These are phyloP conservation scores for Prototheca stagnorum DNA, from an alignment of 163 green algal species.

Conservation along the genomic window DNA sequence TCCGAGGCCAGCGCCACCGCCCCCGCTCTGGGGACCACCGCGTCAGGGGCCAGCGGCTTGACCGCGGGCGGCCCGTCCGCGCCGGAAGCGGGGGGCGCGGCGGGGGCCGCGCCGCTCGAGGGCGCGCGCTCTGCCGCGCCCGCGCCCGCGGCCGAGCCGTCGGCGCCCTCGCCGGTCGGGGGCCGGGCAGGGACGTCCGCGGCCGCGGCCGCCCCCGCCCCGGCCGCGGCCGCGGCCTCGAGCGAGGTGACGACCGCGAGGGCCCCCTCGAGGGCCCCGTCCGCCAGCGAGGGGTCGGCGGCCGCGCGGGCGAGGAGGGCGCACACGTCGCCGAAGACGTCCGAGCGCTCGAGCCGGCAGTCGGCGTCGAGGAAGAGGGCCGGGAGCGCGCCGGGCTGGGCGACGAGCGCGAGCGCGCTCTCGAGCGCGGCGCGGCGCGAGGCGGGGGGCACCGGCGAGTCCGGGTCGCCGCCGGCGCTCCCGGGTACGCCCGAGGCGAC, in stretches of 20 bases:
- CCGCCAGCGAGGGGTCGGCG: background rate
- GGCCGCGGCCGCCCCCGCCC: slow-evolving; percentile 10
- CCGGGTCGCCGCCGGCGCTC: slow-evolving; percentile 39
- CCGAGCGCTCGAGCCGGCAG: slow-evolving; percentile 67
- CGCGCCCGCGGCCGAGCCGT: background rate
- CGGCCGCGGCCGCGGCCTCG: slow-evolving; percentile 2
- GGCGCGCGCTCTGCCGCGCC: background rate
- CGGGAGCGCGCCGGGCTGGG: slow-evolving; percentile 59
- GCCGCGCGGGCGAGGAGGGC: slow-evolving; percentile 63
- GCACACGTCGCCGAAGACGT: slow-evolving; percentile 72
- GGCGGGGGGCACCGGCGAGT: too few species aligned
- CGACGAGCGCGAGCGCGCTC: slow-evolving; percentile 77
- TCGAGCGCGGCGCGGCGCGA: slow-evolving; percentile 83
- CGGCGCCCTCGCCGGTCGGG: background rate
- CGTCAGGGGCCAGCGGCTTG: too few species aligned
- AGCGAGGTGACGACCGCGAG: slow-evolving; percentile 60
- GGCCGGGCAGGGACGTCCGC: background rate
- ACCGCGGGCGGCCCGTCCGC: too few species aligned
- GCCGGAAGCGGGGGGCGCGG: too few species aligned
- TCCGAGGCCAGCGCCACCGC: too few species aligned
- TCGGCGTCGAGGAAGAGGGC: slow-evolving; percentile 78
- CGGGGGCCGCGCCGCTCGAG: background rate
- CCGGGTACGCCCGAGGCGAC: slow-evolving; percentile 43
- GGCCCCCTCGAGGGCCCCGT: slow-evolving; percentile 61
- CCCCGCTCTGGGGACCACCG: too few species aligned